Percentiles rank a stretch among this genome's conserved stretches.
These are phyloP conservation scores for Aspergillus awamori DNA, from an alignment of 2,329 filamentous ascomycete genomes.

Conservation along the genomic window DNA sequence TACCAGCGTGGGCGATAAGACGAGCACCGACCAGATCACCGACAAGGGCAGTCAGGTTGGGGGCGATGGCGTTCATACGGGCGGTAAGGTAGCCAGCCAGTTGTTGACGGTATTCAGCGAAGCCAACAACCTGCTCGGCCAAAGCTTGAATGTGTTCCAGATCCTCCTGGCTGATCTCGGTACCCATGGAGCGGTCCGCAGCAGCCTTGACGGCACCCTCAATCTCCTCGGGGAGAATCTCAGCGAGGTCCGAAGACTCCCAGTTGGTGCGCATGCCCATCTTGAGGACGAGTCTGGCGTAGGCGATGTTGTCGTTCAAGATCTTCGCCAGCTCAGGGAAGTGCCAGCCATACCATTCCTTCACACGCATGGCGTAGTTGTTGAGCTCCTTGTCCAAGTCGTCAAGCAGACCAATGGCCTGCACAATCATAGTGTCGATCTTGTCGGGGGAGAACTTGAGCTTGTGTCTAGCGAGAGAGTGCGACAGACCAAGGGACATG, in stretches of 20 bases:
- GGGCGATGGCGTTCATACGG: constrained; percentile 95
- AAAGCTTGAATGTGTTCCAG: constrained; percentile 88
- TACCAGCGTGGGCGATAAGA: constrained; percentile 92
- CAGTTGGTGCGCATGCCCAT: constrained; percentile 88
- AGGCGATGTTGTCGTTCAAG: constrained; percentile 94
- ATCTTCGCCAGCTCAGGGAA: constrained; percentile 98
- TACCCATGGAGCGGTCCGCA: constrained; percentile 97
- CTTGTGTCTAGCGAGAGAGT: constrained; percentile 96
- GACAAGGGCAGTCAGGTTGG: constrained; percentile 90
- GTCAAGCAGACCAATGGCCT: constrained; percentile 90
- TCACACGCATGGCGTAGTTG: constrained; percentile 97
- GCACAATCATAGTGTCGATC: constrained; percentile 99
- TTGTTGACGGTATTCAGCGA: constrained; percentile 86
- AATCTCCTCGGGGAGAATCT: constrained; percentile 93
- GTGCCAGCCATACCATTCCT: constrained; percentile 99
- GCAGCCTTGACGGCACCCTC: constrained; percentile 89
- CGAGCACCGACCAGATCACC: constrained; percentile 93
- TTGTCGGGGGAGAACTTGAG: constrained; percentile 98
- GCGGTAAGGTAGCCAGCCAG: constrained; percentile 86
- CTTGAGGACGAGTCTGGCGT: constrained; percentile 81
- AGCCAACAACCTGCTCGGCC: constrained; percentile 89
- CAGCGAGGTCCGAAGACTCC: constrained; percentile 74
- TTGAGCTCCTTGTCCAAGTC: constrained; percentile 99
- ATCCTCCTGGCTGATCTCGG: constrained; percentile 91
- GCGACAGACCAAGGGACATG: constrained; percentile 94